Evolutionary conservation across 805 yeast species (phyloP), one percentile per base, ranked within the genome.

Genomic region (Candida namnaoensis): DNA sequence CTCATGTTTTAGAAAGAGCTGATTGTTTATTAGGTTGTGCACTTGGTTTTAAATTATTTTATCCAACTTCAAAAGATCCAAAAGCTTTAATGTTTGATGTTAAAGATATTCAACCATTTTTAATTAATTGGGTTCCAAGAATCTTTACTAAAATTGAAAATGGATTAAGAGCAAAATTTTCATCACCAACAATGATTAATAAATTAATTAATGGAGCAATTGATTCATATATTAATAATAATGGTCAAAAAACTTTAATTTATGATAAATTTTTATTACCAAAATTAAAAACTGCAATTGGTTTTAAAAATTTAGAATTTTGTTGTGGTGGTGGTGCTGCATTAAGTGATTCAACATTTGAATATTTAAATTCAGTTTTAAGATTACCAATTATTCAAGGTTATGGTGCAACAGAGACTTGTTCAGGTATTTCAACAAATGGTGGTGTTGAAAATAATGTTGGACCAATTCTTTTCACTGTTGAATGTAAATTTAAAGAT

Each of bases 321-420:
- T 42, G 67, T 23, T 48, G 65, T n/a, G 57, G 67, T 12, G 83
- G 88, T 7, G 74, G 82, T 35, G 87, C 88, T 3, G 88, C 88
- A 13, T 68, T 81, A 44, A 66, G 80, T 23, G 66, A 70, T 11
- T 76, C 70, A 36, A 77, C 84, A 2, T 61, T 79, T 35, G 63
- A 65, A 47, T 80, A 79, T 54, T 58, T 81, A 49, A 70, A 72
- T 50, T 76, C 76, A 10, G 63, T 78, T 1, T 66, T 81, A 39
- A 73, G 71, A 42, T 11, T 37, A 9, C 28, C 28, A 26, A 7
- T 26, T 7, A n/a, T 14, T n/a, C 85, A 80, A 58, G 88, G 87
- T 12, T 81, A 80, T 56, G 87, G 87, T 5, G 64, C 76, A 39
- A 78, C 86, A 2, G 88, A 80, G 58, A 64, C 78, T 6, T 71